phyloP scores from a whole-genome alignment of 345 rosid genomes.

The Salix brachista region DNA sequence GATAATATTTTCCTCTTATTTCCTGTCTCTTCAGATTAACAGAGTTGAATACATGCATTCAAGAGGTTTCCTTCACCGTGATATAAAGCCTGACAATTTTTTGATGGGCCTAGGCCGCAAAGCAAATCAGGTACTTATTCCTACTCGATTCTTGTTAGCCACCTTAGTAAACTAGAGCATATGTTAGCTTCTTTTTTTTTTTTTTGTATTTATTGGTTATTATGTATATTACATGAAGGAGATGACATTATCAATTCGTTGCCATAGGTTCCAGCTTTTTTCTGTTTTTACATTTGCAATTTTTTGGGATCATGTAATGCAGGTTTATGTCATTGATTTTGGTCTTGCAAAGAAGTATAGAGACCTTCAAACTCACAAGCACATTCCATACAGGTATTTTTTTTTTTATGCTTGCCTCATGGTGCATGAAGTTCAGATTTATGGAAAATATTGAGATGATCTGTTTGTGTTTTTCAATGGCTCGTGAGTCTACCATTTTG shows the following conservation, averaged over 20 bases:
- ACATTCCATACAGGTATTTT: slow-evolving; percentile 68
- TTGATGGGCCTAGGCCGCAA: slow-evolving; percentile 85
- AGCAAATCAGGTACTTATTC: slow-evolving; percentile 61
- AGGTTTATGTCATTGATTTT: slow-evolving; percentile 80
- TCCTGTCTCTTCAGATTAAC: slow-evolving; percentile 50
- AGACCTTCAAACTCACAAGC: slow-evolving; percentile 88
- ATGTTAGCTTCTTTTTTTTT: neutral
- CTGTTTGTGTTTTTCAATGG: neutral
- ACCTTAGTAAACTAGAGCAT: neutral
- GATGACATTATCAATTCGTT: neutral
- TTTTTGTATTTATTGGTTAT: neutral
- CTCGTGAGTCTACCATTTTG: neutral
- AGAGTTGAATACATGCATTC: slow-evolving; percentile 80
- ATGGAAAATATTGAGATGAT: neutral
- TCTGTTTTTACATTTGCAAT: neutral
- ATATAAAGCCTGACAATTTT: slow-evolving; percentile 86
- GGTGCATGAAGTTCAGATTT: neutral
- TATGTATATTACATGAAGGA: neutral
- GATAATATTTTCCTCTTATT: slow-evolving; percentile 7
- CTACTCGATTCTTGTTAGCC: neutral
- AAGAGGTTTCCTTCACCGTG: slow-evolving; percentile 82
- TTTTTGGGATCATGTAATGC: slow-evolving; percentile 10
- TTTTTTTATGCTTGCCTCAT: neutral
- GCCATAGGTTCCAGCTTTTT: neutral
- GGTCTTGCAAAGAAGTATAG: slow-evolving; percentile 90